Conservation (phyloP, 441 rosid species). For the Jatropha podagrica region DNA sequence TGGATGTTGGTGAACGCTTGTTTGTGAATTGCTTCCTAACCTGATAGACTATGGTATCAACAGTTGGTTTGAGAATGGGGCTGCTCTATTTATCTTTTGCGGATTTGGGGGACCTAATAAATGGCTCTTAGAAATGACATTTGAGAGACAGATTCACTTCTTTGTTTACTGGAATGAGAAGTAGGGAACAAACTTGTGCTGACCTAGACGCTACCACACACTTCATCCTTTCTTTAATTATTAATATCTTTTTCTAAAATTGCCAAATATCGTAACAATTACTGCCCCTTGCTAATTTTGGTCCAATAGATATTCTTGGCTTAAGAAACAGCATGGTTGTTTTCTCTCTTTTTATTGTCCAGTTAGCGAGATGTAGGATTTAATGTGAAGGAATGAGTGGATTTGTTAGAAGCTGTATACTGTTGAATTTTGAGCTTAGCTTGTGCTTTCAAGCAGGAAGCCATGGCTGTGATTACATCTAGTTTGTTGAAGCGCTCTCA, state of each 20-base stretch:
- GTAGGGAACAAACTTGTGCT: background rate
- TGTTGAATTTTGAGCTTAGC: background rate
- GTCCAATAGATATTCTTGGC: background rate
- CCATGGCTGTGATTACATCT: background rate
- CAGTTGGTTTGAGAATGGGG: background rate
- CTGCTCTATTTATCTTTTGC: background rate
- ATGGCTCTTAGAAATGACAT: background rate
- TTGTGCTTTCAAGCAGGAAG: background rate
- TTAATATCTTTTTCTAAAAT: background rate
- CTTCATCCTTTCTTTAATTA: background rate
- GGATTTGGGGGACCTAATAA: background rate
- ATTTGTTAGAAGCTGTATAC: background rate
- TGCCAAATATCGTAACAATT: background rate
- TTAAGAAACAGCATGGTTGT: background rate
- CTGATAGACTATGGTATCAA: background rate
- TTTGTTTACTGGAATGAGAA: background rate
- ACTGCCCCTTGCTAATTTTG: background rate
- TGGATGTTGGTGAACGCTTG: background rate
- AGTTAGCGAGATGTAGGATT: background rate
- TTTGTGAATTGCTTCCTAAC: background rate
- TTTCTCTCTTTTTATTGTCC: background rate
- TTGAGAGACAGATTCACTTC: background rate
- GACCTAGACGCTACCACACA: background rate
- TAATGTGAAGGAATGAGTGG: background rate
- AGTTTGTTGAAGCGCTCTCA: background rate